Evolutionary conservation across 345 rosid genomes (phyloP), one percentile per base, ranked within the genome.

Genomic region (Gossypium herbaceum): DNA sequence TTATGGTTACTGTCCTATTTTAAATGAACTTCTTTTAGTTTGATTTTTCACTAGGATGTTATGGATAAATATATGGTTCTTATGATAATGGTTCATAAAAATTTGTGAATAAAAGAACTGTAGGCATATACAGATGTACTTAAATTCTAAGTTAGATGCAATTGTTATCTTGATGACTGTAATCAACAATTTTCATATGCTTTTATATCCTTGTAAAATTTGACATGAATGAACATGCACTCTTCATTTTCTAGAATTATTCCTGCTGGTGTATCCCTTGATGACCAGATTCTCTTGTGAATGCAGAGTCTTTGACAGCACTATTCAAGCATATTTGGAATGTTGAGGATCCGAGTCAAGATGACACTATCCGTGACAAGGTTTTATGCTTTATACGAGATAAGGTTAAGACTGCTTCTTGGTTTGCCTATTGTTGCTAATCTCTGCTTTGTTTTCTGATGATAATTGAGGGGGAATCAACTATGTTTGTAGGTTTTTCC

Each of bases 331-430:
- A 90, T 82, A 87, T 93, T 82, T 90, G 86, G 17, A 90, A 78
- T 76, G 87, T 83, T 75, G 97, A 88, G 72, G 97, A 91, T 63
- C 93, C 91, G 63, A 85, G 84, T 73, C 80, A 90, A 2, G 97
- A 89, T 58, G 98, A 91, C 74, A 80, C 82, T 73, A 85, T 89
- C 20, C 94, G 99, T 48, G 97, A 93, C 75, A 96, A 88, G 80
- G 98, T 90, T 73, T 80, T 96, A 41, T 84, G 84, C 67, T 96
- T 93, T 79, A 88, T 96, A 61, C 85, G 89, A 82, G 99, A 96
- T 76, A 96, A 93, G 97, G 99, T 96, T 52, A 66, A 79, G 73
- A 59, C 17, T 44, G 57, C 19, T 73, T 67, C 41, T 59, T 45
- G 10, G 16, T 44, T 4, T 61, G 24, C 8, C n/a, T n/a, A 24